Conservation (phyloP, 345 rosid genomes). For the Theobroma cacao region DNA sequence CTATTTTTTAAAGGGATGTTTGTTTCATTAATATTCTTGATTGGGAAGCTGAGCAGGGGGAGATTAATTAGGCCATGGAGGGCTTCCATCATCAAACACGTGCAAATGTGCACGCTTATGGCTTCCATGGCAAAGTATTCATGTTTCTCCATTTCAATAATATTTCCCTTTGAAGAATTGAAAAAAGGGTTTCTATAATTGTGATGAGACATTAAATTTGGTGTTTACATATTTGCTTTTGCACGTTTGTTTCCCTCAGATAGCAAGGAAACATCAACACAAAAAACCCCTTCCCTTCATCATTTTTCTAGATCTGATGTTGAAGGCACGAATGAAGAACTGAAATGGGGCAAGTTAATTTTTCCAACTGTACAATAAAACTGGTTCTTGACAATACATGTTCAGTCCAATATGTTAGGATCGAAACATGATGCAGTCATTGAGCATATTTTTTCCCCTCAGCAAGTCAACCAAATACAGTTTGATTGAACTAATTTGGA, state of each 20-base stretch:
- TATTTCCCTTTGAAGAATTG: background rate
- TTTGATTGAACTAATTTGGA: background rate
- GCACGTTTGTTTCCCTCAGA: background rate
- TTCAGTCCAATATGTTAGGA: background rate
- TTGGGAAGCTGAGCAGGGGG: background rate
- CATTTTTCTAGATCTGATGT: background rate
- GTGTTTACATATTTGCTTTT: background rate
- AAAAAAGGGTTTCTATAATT: background rate
- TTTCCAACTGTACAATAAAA: background rate
- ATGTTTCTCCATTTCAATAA: background rate
- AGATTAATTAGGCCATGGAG: background rate
- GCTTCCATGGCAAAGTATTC: too few relatives aligned
- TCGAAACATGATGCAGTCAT: background rate
- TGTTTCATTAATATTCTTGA: background rate
- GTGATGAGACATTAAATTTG: background rate
- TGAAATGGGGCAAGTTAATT: background rate
- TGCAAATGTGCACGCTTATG: background rate
- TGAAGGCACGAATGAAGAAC: background rate
- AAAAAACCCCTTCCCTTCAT: background rate
- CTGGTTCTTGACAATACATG: background rate
- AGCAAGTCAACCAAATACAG: background rate
- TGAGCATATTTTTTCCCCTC: background rate
- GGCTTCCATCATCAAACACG: background rate
- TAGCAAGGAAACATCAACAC: background rate
- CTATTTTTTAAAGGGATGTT: background rate